Conservation (phyloP, 192 early-diverging fungal genomes). For the Dissophora ornata region DNA sequence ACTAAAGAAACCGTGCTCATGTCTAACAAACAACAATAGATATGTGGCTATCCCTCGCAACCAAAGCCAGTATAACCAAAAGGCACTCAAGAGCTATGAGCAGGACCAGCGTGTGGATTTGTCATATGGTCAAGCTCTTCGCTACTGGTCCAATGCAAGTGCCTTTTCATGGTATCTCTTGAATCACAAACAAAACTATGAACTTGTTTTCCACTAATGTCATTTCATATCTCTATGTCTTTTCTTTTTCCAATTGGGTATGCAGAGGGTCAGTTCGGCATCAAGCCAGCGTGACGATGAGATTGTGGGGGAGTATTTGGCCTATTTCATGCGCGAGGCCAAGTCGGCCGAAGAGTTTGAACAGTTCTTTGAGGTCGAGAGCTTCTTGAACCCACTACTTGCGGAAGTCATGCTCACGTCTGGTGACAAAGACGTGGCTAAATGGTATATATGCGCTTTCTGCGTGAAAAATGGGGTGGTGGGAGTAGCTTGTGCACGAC, state of each 20-base stretch:
- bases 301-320: conserved; percentile 26
- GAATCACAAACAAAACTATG: too few species aligned
- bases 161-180: background rate
- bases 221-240: too few species aligned
- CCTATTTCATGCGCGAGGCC: conserved; percentile 27
- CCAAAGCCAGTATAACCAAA: conserved; percentile 13
- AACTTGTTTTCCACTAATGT: too few species aligned
- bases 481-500: too few species aligned
- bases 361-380: conserved; percentile 24
- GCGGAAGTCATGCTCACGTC: conserved; percentile 37
- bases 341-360: conserved; percentile 41
- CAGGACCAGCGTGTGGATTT: conserved; percentile 3
- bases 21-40: background rate
- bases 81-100: conserved; percentile 5
- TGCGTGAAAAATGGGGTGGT: too few species aligned
- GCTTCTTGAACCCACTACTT: conserved; percentile 37
- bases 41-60: conserved; percentile 31
- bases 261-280: conserved; percentile 26
- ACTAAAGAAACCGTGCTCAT: too few species aligned
- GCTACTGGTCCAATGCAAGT: conserved; percentile 24
- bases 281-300: conserved; percentile 15
- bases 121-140: background rate
- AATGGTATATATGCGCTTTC: conserved; percentile 31
- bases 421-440: conserved; percentile 27
- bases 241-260: background rate